Percentiles rank a stretch among this genome's conserved stretches.
These are phyloP conservation scores for Blastocystis sp. DNA, from an alignment of 352 stramenopile species.

Conservation along the genomic window DNA sequence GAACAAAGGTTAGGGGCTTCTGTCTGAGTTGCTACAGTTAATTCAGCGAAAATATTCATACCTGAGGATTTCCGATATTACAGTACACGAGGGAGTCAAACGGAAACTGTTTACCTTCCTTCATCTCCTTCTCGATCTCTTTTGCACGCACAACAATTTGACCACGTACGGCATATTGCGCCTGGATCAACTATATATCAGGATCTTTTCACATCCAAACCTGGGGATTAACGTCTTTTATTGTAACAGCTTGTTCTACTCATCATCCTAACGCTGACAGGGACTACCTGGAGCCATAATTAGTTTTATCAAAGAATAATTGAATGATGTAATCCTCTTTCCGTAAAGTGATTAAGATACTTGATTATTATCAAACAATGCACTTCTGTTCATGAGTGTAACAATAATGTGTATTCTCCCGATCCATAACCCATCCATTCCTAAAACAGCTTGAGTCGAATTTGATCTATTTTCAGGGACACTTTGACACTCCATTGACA, in stretches of 20 bases:
- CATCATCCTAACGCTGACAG: neutral
- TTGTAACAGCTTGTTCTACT: slow-evolving; percentile 17
- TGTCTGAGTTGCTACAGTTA: slow-evolving; percentile 72
- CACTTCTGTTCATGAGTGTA: too few species aligned
- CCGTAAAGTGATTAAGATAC: too few species aligned
- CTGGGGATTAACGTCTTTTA: slow-evolving; percentile 47
- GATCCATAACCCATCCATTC: too few species aligned
- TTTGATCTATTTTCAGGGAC: too few species aligned
- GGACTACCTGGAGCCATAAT: neutral
- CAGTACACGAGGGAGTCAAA: slow-evolving; percentile 82
- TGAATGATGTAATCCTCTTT: too few species aligned
- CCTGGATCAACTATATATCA: slow-evolving; percentile 69
- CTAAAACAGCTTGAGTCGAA: too few species aligned
- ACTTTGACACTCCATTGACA: too few species aligned
- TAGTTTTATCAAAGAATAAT: neutral
- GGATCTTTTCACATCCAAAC: neutral
- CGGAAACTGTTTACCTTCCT: slow-evolving; percentile 70
- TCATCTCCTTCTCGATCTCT: slow-evolving; percentile 72
- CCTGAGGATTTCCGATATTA: slow-evolving; percentile 87
- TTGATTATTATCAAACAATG: too few species aligned
- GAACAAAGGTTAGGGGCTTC: slow-evolving; percentile 82
- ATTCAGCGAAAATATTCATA: slow-evolving; percentile 57
- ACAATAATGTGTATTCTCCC: too few species aligned
- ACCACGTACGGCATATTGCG: slow-evolving; percentile 81
- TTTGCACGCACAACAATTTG: slow-evolving; percentile 74